Conservation (phyloP, 371 early-diverging fungal species). For the Actinomortierella ambigua region DNA sequence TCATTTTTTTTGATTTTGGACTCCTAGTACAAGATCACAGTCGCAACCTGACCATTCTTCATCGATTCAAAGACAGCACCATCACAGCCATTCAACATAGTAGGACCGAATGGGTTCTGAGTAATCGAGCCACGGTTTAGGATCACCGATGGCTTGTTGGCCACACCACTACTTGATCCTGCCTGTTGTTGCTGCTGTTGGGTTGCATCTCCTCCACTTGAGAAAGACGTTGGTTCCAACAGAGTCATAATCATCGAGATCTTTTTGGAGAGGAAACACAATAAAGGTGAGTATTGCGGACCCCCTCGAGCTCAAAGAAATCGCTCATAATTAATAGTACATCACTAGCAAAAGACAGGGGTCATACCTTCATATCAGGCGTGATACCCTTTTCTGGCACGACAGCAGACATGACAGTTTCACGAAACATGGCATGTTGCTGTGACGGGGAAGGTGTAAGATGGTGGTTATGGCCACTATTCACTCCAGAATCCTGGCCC, state of each 20-base stretch:
- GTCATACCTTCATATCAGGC: slow-evolving; percentile 44
- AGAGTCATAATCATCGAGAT: slow-evolving; percentile 48
- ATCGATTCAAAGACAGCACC: slow-evolving; percentile 69
- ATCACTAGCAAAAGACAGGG: too few relatives aligned
- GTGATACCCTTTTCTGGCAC: slow-evolving; percentile 27
- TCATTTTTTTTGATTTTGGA: too few relatives aligned
- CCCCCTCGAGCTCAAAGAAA: too few relatives aligned
- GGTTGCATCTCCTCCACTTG: neutral
- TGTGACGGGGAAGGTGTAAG: too few relatives aligned
- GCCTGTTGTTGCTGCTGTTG: neutral
- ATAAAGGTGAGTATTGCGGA: too few relatives aligned
- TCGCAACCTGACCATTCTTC: slow-evolving; percentile 65
- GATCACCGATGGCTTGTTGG: slow-evolving; percentile 58
- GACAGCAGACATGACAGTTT: slow-evolving; percentile 15
- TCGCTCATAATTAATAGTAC: too few relatives aligned
- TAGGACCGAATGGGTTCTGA: slow-evolving; percentile 76
- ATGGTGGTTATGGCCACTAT: too few relatives aligned
- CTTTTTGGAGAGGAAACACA: too few relatives aligned
- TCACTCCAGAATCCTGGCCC: too few relatives aligned
- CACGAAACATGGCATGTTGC: too few relatives aligned
- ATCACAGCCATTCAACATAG: slow-evolving; percentile 65
- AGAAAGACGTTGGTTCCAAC: slow-evolving; percentile 13
- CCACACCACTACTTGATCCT: slow-evolving; percentile 22
- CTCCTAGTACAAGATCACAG: slow-evolving; percentile 61
- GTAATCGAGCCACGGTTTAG: slow-evolving; percentile 69